These are phyloP conservation scores for Murraya koenigii DNA, from an alignment of 345 rosid genomes.

Conservation along the genomic window DNA sequence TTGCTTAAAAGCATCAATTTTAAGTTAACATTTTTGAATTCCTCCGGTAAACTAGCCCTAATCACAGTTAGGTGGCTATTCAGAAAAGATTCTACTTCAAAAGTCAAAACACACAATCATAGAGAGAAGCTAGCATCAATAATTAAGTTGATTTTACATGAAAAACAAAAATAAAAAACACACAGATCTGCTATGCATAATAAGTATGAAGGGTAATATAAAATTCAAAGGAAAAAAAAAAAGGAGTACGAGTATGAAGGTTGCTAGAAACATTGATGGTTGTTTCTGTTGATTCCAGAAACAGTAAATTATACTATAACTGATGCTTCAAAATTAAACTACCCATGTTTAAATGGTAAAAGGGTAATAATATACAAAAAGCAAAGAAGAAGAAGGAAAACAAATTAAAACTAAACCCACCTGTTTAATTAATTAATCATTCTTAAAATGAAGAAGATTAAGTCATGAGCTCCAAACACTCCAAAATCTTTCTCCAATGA, in stretches of 20 bases:
- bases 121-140: not conserved
- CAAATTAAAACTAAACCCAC: constrained; percentile 2
- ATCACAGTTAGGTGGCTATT: not conserved
- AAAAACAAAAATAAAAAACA: not conserved
- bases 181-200: too few species aligned
- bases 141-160: not conserved
- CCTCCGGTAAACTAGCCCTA: not conserved
- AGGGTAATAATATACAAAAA: constrained; percentile 2
- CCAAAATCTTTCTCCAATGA: constrained; percentile 74
- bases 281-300: too few species aligned
- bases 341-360: constrained; percentile 11
- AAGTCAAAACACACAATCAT: not conserved
- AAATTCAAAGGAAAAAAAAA: too few species aligned
- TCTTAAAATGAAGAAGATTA: not conserved
- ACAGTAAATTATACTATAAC: too few species aligned
- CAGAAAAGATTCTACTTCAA: not conserved
- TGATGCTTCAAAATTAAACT: constrained; percentile 8
- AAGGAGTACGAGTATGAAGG: too few species aligned
- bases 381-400: not conserved
- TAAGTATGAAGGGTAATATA: too few species aligned
- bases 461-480: constrained; percentile 47
- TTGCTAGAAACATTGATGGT: too few species aligned
- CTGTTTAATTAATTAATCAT: not conserved
- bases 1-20: not conserved
- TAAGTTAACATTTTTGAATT: too few species aligned